Base-by-base conservation (phyloP, 2,329 filamentous ascomycete genomes). In the Pseudogymnoascus sp. region DNA sequence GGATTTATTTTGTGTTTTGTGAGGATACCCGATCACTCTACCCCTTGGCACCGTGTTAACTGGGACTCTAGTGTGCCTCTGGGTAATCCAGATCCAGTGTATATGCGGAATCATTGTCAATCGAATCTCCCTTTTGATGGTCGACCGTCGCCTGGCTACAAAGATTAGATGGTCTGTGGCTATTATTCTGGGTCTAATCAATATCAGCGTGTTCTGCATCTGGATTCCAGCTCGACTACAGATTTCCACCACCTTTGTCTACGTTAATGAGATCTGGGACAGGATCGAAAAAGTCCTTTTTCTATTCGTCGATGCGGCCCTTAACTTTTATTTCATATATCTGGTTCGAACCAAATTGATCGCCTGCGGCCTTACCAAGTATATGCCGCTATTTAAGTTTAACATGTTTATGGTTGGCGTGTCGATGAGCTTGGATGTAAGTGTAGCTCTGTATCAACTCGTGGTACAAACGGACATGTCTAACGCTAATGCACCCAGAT, bases 21-120 rank as follows among this genome's bases (percentile, higher is more conserved):
- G 64, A 63, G 38, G 38, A 39, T 39, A 19, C 38, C 38, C 6
- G 16, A 39, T 39, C 38, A 19, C 38, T 39, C 38, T 39, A 39
- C 11, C n/a, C 38, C 6, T 39, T 39, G 16, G 38, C 19, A 7
- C n/a, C 38, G n/a, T 39, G 38, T 39, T 39, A 39, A 39, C 38
- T 68, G n/a, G 67, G 65, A n/a, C 61, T 60, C 6, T 70, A 66
- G 68, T 72, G 61, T 66, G 74, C 62, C 64, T 78, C 64, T 79
- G 78, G 77, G 73, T 76, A 0, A 73, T 79, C 16, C 72, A 79
- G 63, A 76, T 82, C 12, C 81, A 83, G 64, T 71, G 81, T 1
- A 67, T 83, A 1, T 76, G 82, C 72, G 80, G 83, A 66, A 83
- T 83, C 55, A 81, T 83, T 65, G 78, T 82, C 69, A 83, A 83